A percentile compares a stretch with the other conserved stretches of the same genome.
Conservation (phyloP, 495 filamentous ascomycete genomes). For the Corynascus novoguineensis region DNA sequence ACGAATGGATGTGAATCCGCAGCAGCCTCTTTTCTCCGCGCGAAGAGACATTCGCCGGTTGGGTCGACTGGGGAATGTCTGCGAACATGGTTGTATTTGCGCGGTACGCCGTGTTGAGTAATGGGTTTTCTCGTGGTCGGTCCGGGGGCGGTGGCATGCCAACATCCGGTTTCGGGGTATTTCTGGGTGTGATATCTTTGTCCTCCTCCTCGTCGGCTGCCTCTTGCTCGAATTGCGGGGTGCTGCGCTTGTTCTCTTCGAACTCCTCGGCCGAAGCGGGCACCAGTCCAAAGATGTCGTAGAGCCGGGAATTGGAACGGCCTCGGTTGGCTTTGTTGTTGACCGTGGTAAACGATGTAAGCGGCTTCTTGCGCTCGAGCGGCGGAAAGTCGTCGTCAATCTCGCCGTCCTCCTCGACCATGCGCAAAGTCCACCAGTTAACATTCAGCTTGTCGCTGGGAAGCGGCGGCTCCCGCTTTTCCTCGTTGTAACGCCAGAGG, state of each 20-base stretch:
- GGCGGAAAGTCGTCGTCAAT: constrained; percentile 95
- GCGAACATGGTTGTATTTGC: constrained; percentile 52
- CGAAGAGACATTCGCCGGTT: constrained; percentile 53
- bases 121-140: constrained; percentile 51
- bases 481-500: constrained; percentile 80
- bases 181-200: constrained; percentile 36
- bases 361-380: constrained; percentile 67
- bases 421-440: constrained; percentile 86
- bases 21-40: constrained; percentile 77
- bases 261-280: constrained; percentile 73
- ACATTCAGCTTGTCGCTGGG: constrained; percentile 67
- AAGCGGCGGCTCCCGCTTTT: constrained; percentile 68
- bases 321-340: constrained; percentile 69
- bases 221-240: constrained; percentile 63
- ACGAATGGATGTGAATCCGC: constrained; percentile 69
- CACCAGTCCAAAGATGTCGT: constrained; percentile 89
- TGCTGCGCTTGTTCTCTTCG: constrained; percentile 67
- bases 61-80: constrained; percentile 58
- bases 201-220: constrained; percentile 41
- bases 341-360: constrained; percentile 83
- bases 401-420: constrained; percentile 84
- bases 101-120: constrained; percentile 53
- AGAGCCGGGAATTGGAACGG: constrained; percentile 72
- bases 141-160: constrained; percentile 21
- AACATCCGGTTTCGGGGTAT: constrained; percentile 41